A percentile compares a stretch with the other conserved stretches of the same genome.
phyloP scores from a whole-genome alignment of 164 flowering plant genomes.

The Piper longum region DNA sequence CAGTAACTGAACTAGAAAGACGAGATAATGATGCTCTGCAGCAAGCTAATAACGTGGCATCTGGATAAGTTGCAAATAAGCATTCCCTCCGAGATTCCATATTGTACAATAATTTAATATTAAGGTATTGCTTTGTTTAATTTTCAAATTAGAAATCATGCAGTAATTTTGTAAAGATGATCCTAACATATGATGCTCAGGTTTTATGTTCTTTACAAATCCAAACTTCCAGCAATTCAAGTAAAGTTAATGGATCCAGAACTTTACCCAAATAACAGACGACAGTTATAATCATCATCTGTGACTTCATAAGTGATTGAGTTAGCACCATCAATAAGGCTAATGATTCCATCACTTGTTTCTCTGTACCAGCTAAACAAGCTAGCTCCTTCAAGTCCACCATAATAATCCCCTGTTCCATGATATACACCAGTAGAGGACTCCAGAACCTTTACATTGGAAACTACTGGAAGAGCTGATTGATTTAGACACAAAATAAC shows the following conservation, averaged over 20 bases:
- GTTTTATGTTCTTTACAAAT: background rate
- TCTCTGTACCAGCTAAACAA: constrained; percentile 93
- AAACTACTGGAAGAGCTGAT: constrained; percentile 76
- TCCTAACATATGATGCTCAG: background rate
- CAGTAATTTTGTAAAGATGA: too few species aligned
- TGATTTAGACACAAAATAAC: background rate
- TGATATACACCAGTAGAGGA: constrained; percentile 41
- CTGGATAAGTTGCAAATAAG: too few species aligned
- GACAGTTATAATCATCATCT: constrained; percentile 79
- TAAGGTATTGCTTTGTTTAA: too few species aligned
- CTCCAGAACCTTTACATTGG: constrained; percentile 45
- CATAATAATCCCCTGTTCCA: constrained; percentile 89
- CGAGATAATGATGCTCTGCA: too few species aligned
- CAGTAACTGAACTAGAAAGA: too few species aligned
- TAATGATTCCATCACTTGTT: constrained; percentile 57
- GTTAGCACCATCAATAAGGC: constrained; percentile 59
- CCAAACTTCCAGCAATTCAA: background rate
- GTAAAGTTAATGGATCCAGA: constrained; percentile 1
- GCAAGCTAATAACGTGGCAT: too few species aligned
- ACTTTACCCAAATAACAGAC: constrained; percentile 79
- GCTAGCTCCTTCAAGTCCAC: constrained; percentile 86
- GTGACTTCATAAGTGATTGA: constrained; percentile 65
- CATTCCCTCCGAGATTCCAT: too few species aligned
- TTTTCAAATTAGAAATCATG: too few species aligned
- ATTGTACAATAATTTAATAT: too few species aligned